Evolutionary conservation across 495 filamentous ascomycete species (phyloP).

Genomic region (Aspergillus egyptiacus): DNA sequence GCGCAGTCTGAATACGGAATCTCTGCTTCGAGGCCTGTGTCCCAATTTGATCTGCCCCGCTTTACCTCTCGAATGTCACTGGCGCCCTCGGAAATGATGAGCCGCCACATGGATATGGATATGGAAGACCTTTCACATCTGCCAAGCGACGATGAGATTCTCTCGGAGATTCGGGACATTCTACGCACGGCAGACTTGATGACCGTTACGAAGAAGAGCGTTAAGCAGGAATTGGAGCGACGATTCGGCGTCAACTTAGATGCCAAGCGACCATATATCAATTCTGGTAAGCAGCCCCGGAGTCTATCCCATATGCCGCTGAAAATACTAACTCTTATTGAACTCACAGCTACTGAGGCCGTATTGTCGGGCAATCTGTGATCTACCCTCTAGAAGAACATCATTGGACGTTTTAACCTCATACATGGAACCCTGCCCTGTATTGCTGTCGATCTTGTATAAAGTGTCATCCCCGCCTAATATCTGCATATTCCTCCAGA

Average conservation of each 20-base stretch:
- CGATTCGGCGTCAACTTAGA: slow-evolving; percentile 81
- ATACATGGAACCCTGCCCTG: neutral
- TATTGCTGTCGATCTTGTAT: neutral
- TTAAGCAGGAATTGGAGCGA: slow-evolving; percentile 87
- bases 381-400: neutral
- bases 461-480: neutral
- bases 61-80: slow-evolving; percentile 69
- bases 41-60: slow-evolving; percentile 59
- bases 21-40: slow-evolving; percentile 63
- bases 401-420: neutral
- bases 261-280: slow-evolving; percentile 80
- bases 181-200: slow-evolving; percentile 88
- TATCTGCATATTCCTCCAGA: neutral
- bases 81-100: slow-evolving; percentile 68
- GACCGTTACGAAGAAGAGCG: slow-evolving; percentile 96
- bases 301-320: slow-evolving; percentile 5
- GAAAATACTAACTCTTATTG: slow-evolving; percentile 19
- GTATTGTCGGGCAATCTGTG: slow-evolving; percentile 52
- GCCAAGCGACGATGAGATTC: slow-evolving; percentile 81
- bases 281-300: slow-evolving; percentile 60
- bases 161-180: slow-evolving; percentile 93
- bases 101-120: slow-evolving; percentile 52
- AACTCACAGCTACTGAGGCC: slow-evolving; percentile 60
- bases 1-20: slow-evolving; percentile 43
- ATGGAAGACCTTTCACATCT: slow-evolving; percentile 66